Conservation (phyloP, 2,329 filamentous ascomycete species). For the Colletotrichum tabaci region DNA sequence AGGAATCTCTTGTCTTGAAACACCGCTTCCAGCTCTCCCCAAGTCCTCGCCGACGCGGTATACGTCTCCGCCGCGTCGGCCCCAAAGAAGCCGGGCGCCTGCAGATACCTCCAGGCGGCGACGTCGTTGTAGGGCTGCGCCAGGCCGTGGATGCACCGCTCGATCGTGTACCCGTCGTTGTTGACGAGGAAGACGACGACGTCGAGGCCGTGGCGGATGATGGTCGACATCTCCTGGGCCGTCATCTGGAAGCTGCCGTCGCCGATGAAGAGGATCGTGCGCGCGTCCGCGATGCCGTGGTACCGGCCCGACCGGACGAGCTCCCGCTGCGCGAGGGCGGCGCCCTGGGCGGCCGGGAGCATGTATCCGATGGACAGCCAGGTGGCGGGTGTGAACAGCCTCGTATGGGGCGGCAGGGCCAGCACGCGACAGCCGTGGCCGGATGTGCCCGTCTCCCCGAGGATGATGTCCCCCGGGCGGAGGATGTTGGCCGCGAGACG, state of each 20-base stretch:
- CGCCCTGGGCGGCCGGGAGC: slow-evolving; percentile 70
- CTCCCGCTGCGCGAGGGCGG: slow-evolving; percentile 68
- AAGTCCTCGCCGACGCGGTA: slow-evolving; percentile 56
- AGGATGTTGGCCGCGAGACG: slow-evolving; percentile 49
- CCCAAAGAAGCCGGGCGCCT: slow-evolving; percentile 65
- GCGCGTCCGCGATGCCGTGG: slow-evolving; percentile 55
- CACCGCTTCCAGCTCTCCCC: slow-evolving; percentile 60
- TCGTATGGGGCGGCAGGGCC: slow-evolving; percentile 63
- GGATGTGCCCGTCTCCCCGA: slow-evolving; percentile 72
- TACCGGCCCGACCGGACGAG: slow-evolving; percentile 49
- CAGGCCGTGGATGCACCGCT: slow-evolving; percentile 70
- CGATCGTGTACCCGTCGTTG: slow-evolving; percentile 73
- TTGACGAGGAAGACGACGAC: slow-evolving; percentile 68
- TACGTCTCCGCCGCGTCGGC: slow-evolving; percentile 50
- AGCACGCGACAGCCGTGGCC: slow-evolving; percentile 68
- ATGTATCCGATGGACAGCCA: slow-evolving; percentile 75
- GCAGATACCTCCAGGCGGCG: slow-evolving; percentile 66
- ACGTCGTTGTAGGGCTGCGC: slow-evolving; percentile 69
- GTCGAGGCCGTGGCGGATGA: slow-evolving; percentile 68
- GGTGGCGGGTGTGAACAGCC: slow-evolving; percentile 65
- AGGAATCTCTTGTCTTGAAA: slow-evolving; percentile 43
- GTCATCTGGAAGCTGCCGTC: slow-evolving; percentile 78
- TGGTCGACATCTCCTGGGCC: slow-evolving; percentile 75
- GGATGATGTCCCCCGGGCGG: slow-evolving; percentile 66
- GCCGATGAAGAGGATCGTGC: slow-evolving; percentile 71